Conservation (phyloP, 768 basidiomycete genomes). For the Dendrothele bispora region DNA sequence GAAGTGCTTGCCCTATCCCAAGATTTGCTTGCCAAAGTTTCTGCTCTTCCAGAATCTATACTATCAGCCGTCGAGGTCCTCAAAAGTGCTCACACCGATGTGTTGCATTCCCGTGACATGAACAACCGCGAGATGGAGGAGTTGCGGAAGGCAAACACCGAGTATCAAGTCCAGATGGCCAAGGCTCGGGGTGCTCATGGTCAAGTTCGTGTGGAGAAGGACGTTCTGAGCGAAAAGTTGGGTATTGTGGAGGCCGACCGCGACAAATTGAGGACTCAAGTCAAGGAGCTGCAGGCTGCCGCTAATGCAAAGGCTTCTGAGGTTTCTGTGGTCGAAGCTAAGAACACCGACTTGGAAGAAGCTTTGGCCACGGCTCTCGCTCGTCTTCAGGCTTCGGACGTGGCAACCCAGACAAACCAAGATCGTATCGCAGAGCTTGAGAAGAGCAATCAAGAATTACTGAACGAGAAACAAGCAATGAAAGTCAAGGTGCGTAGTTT, state of each 20-base stretch:
- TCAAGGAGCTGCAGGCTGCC: constrained; percentile 50
- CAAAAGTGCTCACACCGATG: constrained; percentile 62
- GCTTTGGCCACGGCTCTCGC: constrained; percentile 73
- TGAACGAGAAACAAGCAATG: constrained; percentile 54
- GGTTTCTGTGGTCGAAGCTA: constrained; percentile 43
- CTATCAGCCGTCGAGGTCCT: constrained; percentile 51
- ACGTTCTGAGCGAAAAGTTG: constrained; percentile 64
- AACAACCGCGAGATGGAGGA: constrained; percentile 70
- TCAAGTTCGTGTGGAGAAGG: constrained; percentile 82
- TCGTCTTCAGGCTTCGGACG: constrained; percentile 72
- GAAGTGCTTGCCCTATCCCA: constrained; percentile 53
- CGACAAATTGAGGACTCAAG: constrained; percentile 53
- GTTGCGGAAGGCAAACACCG: constrained; percentile 62
- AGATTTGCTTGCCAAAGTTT: constrained; percentile 52
- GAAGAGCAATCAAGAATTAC: constrained; percentile 53
- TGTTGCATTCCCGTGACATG: constrained; percentile 55
- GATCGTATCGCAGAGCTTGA: constrained; percentile 65
- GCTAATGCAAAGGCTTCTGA: constrained; percentile 46
- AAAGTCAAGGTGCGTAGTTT: constrained; percentile 54
- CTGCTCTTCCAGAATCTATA: constrained; percentile 59
- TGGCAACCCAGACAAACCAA: constrained; percentile 57
- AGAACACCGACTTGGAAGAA: constrained; percentile 65
- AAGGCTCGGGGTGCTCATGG: constrained; percentile 80
- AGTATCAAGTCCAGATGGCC: constrained; percentile 69
- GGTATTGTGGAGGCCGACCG: constrained; percentile 61